phyloP scores from a whole-genome alignment of 2,329 filamentous ascomycete genomes.

The Bretziella fagacearum region DNA sequence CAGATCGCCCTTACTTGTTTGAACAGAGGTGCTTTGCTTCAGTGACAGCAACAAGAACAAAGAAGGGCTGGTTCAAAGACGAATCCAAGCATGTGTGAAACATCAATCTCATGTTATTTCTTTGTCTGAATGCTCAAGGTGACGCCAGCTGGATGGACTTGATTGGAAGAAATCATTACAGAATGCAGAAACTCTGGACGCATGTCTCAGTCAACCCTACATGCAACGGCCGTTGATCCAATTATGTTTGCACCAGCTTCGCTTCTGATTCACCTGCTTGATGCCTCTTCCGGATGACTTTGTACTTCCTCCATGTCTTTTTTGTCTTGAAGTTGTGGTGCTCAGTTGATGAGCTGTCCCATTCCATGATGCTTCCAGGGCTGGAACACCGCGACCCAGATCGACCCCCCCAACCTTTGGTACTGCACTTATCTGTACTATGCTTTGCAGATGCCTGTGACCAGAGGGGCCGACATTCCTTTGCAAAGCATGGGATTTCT shows the following conservation, averaged over 20 bases:
- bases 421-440: too few relatives aligned
- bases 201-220: conserved; percentile 2
- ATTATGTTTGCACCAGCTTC: background rate
- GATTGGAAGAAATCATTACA: too few relatives aligned
- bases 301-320: background rate
- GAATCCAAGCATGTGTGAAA: background rate
- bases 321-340: background rate
- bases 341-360: too few relatives aligned
- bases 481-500: too few relatives aligned
- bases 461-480: too few relatives aligned
- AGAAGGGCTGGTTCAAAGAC: background rate
- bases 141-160: background rate
- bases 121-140: background rate
- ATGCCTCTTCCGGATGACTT: background rate
- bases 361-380: too few relatives aligned
- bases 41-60: background rate
- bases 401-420: too few relatives aligned
- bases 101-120: background rate
- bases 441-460: too few relatives aligned
- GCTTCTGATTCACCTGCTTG: background rate
- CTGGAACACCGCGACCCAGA: too few relatives aligned
- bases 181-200: background rate
- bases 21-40: too few relatives aligned
- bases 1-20: too few relatives aligned
- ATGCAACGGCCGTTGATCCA: background rate